Percentiles rank a stretch among this genome's conserved stretches.
These are phyloP conservation scores for Colletotrichum sp. DNA, from an alignment of 2,329 filamentous ascomycete species.

Conservation along the genomic window DNA sequence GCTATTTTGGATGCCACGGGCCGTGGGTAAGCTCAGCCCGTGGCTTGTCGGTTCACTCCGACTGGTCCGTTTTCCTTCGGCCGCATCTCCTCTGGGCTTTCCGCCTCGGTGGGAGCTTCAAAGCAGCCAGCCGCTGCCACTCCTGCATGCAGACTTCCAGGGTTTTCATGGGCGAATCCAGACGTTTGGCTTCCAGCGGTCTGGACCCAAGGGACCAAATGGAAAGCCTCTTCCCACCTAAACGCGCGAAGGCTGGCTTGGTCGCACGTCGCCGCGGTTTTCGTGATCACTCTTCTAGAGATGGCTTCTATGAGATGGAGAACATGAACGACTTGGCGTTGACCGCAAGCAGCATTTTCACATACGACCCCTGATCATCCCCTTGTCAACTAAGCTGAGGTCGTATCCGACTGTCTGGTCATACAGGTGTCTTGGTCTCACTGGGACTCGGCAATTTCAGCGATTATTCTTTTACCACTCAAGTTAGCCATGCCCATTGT, in stretches of 20 bases:
- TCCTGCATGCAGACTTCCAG: not conserved
- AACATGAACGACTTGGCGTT: not conserved
- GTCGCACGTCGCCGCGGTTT: not conserved
- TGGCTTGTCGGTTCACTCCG: not conserved
- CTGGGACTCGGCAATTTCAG: not conserved
- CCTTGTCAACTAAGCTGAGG: not conserved
- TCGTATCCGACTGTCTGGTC: not conserved
- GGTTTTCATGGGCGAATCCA: not conserved
- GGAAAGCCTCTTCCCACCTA: not conserved
- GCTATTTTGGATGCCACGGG: not conserved
- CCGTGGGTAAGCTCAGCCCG: not conserved
- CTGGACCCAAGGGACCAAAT: not conserved
- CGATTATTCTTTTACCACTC: not conserved
- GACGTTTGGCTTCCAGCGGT: not conserved
- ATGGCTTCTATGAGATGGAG: not conserved
- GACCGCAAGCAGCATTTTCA: not conserved
- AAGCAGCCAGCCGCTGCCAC: not conserved
- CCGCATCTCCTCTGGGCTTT: not conserved
- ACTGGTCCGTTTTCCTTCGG: not conserved
- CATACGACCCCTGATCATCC: not conserved
- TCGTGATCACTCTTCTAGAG: not conserved
- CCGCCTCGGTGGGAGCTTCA: not conserved
- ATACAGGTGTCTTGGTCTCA: not conserved
- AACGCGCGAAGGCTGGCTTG: not conserved
- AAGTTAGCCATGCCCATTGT: not conserved